These are phyloP conservation scores for Dendrobium officinale DNA, from an alignment of 106 monocot species.

Conservation along the genomic window DNA sequence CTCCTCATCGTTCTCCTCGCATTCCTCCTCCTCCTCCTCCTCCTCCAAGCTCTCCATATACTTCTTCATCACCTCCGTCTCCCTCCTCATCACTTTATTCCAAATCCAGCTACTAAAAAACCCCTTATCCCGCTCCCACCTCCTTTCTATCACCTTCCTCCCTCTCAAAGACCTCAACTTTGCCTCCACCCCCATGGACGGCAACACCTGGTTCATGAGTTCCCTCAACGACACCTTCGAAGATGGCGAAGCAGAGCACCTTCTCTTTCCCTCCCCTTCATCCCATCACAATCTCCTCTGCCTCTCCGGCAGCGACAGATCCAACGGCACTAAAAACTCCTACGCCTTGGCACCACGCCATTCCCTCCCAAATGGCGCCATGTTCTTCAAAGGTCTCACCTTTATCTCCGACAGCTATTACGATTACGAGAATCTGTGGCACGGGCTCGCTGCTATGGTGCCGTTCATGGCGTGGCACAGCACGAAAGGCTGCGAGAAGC, in stretches of 20 bases:
- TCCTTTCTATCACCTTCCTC: too few species aligned
- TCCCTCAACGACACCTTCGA: constrained; percentile 46
- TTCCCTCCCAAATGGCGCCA: constrained; percentile 44
- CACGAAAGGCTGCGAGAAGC: constrained; percentile 23
- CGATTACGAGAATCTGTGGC: constrained; percentile 63
- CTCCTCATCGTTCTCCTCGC: not conserved
- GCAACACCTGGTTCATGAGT: constrained; percentile 82
- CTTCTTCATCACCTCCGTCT: not conserved
- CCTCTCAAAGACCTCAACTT: constrained; percentile 23
- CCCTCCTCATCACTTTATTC: not conserved
- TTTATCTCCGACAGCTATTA: constrained; percentile 68
- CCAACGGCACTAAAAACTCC: constrained; percentile 49
- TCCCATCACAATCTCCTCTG: constrained; percentile 46
- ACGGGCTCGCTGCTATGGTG: constrained; percentile 41
- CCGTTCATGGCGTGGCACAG: constrained; percentile 56
- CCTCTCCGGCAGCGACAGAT: constrained; percentile 28
- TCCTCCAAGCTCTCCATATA: not conserved
- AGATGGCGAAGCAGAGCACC: constrained; percentile 26
- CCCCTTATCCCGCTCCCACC: too few species aligned
- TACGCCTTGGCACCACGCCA: constrained; percentile 49
- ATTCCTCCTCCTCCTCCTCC: not conserved
- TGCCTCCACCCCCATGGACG: constrained; percentile 17
- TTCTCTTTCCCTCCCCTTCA: constrained; percentile 53
- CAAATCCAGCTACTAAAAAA: not conserved
- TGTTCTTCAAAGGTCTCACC: constrained; percentile 39